Percentiles rank a stretch among this genome's conserved stretches.
Conservation (phyloP, 139 green algal genomes). For the Asterochloris sp. region DNA sequence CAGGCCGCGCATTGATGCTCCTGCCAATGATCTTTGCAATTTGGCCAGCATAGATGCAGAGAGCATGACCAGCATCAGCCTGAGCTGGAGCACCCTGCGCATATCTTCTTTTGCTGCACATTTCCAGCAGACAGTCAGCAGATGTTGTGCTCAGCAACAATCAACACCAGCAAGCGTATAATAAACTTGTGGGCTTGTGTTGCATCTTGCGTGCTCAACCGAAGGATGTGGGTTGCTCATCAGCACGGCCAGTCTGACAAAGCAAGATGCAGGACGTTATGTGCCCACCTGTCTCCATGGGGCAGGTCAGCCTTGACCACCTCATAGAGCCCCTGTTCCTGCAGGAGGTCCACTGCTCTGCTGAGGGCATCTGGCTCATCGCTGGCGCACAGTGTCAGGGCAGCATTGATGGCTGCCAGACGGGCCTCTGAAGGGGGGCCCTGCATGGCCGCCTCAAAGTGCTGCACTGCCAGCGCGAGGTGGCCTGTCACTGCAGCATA, state of each 20-base stretch:
- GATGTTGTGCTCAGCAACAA: not conserved
- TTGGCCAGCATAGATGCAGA: not conserved
- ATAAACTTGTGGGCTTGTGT: no score
- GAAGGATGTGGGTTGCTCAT: not conserved
- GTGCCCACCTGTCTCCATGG: not conserved
- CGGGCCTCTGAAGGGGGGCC: not conserved
- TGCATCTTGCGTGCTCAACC: no score
- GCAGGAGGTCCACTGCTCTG: not conserved
- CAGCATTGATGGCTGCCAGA: conserved; percentile 1
- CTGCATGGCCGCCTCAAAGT: not conserved
- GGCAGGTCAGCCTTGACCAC: not conserved
- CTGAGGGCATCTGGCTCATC: not conserved
- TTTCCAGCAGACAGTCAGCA: not conserved
- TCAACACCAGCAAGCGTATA: not conserved
- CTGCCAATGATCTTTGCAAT: not conserved
- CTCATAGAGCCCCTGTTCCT: not conserved
- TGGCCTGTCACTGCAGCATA: conserved; percentile 4
- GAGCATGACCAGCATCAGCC: not conserved
- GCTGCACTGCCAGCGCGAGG: not conserved
- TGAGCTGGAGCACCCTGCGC: not conserved
- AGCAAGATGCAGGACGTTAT: not conserved
- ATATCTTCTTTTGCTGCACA: not conserved
- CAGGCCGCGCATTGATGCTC: not conserved
- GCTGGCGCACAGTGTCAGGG: not conserved
- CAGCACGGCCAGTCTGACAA: not conserved